Evolutionary conservation across 345 rosid genomes (phyloP), one percentile per base, ranked within the genome.

Genomic region (Draba incana): DNA sequence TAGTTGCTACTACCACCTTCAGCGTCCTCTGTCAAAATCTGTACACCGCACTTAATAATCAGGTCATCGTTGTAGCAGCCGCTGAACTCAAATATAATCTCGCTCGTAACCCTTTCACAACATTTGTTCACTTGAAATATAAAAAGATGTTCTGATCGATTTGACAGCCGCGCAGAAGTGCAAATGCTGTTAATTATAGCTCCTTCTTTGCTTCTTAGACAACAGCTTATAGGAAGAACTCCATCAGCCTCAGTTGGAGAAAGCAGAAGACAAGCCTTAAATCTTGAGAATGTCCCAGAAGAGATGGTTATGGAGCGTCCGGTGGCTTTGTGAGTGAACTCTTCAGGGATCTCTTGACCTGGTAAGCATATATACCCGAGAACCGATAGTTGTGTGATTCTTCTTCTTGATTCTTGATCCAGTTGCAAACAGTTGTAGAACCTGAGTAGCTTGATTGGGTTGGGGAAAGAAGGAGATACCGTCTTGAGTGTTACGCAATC

Each of bases 261-360:
- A 31, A 31, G 44, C 4, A 65, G 23, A 2, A 63, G 9, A 0
- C 68, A 37, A 35, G 68, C 67, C 13, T 33, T 46, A 47, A 62
- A 62, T 62, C 20, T 12, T 47, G 1, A 63, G 33, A 35, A 31
- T 20, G 4, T 16, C 5, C 12, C 46, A 0, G 7, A 0, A 20
- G 44, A 33, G 23, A 63, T 35, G 56, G 2, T 35, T 47, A 63
- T 12, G 20, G 64, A 47, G 10, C 58, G 57, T 37, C 57, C 65
- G 6, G 0, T 57, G 6, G 49, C 49, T 68, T 10, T 47, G 55
- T 68, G 7, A 38, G 58, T 58, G 66, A 69, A 69, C 50, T 58
- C 42, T 1, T 6, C 28, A 56, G 60, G 60, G 44, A 56, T 0
- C 10, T 35, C 2, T 15, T 56, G 35, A 5, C n/a, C 14, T 2